A percentile compares a stretch with the other conserved stretches of the same genome.
Conservation (phyloP, 495 filamentous ascomycete species). For the Recurvomyces mirabilis region DNA sequence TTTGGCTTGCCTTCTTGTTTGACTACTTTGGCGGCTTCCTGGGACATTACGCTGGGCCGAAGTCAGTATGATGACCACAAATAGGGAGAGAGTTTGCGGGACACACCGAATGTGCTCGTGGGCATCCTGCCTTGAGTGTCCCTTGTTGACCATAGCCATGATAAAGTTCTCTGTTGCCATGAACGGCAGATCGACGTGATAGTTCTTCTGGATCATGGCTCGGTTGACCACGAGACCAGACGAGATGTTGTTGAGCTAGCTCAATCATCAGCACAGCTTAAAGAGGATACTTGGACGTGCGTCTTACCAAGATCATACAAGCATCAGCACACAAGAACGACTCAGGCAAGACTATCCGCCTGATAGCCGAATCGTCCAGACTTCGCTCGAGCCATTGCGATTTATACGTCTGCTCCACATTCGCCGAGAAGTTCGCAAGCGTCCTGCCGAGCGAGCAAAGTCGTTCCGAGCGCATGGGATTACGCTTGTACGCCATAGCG, state of each 20-base stretch:
- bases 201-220: constrained; percentile 53
- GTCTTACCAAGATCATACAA: constrained; percentile 47
- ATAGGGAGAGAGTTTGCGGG: not conserved
- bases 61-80: not conserved
- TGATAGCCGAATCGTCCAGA: constrained; percentile 53
- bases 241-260: constrained; percentile 63
- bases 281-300: not conserved
- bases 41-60: constrained; percentile 52
- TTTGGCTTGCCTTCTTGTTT: constrained; percentile 72
- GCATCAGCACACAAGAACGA: constrained; percentile 75
- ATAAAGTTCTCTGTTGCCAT: constrained; percentile 81
- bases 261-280: not conserved
- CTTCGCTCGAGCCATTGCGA: constrained; percentile 72
- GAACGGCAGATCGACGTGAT: constrained; percentile 77
- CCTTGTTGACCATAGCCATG: constrained; percentile 69
- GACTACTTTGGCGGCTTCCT: constrained; percentile 68
- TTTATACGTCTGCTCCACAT: constrained; percentile 65
- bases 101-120: constrained; percentile 70
- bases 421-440: constrained; percentile 52
- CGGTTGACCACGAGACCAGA: constrained; percentile 81
- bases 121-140: constrained; percentile 72
- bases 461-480: constrained; percentile 83
- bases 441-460: constrained; percentile 66
- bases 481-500: constrained; percentile 76
- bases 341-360: constrained; percentile 66